Base-by-base conservation (phyloP, 208 protist genomes). In the Trypanosoma rangeli region DNA sequence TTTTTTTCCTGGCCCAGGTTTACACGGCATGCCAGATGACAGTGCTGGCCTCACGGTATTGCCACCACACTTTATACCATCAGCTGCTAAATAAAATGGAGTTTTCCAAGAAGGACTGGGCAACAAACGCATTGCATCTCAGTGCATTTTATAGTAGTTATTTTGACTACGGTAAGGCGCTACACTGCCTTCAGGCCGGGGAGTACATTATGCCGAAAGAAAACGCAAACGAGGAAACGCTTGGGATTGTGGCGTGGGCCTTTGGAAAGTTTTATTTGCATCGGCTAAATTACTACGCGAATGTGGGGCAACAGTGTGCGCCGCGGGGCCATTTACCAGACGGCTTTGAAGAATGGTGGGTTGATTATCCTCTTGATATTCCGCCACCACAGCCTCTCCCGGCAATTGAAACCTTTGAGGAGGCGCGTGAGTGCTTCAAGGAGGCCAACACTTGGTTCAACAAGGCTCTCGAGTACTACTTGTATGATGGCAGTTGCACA, bases 1-100 rank as follows among this genome's bases (percentile, higher is more conserved):
- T 94, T 18, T 97, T 96, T 78, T 97, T 92, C 50, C 68, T 97
- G 33, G 92, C 92, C 13, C 94, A 97, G 68, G 79, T 93, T 65
- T 84, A 88, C 64, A 80, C 86, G 0, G 52, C 73, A 18, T 68
- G 76, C 67, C 66, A 83, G 44, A 74, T 92, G 60, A 55, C 80
- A 49, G 62, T 64, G 20, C 49, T 80, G 31, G 85, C 90, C 50
- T 84, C 86, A 9, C 72, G 82, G 37, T 96, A 95, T 77, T 97
- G 92, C 66, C 89, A 94, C 63, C 76, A 86, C 20, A 97, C 94
- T 12, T 73, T 97, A 68, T 86, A 94, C 70, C 76, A 83, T 29
- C 92, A 97, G 62, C 78, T 96, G 26, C 68, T 91, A 58, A 81
- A 78, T 59, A 90, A 86, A 53, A 68, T 90, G 64, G 89, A 96